A percentile compares a stretch with the other conserved stretches of the same genome.
Conservation (phyloP, 257 asterid species). For the Buddleja alternifolia region DNA sequence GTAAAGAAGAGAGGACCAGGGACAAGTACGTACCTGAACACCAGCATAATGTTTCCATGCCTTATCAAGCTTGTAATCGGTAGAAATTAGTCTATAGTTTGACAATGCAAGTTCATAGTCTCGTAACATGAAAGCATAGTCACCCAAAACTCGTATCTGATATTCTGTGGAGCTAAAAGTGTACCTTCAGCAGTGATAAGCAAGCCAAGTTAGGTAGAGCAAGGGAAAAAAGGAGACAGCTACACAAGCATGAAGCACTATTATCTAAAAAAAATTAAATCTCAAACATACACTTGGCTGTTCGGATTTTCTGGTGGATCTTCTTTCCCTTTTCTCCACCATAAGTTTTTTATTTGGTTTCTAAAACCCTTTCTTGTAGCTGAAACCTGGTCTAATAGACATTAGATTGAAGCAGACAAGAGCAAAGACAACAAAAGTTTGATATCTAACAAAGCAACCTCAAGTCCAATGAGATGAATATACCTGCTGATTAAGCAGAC, state of each 20-base stretch:
- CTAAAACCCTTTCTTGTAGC: constrained; percentile 97
- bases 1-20: not conserved
- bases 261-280: constrained; percentile 28
- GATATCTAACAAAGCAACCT: constrained; percentile 25
- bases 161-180: constrained; percentile 90
- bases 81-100: constrained; percentile 91
- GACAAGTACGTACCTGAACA: constrained; percentile 67
- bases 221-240: constrained; percentile 25
- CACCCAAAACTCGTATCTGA: constrained; percentile 96
- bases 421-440: constrained; percentile 15
- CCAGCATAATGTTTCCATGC: constrained; percentile 98
- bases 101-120: constrained; percentile 98
- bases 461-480: constrained; percentile 20
- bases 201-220: constrained; percentile 41
- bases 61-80: constrained; percentile 94
- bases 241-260: constrained; percentile 30
- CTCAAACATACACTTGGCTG: constrained; percentile 64
- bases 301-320: constrained; percentile 70
- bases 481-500: constrained; percentile 93
- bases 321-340: constrained; percentile 99
- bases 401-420: constrained; percentile 18
- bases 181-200: constrained; percentile 67
- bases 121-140: constrained; percentile 94
- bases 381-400: constrained; percentile 66
- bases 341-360: constrained; percentile 93